Evolutionary conservation across 148 eudicot species (phyloP), one percentile per base, ranked within the genome.

Genomic region (Chenopodium formosanum): DNA sequence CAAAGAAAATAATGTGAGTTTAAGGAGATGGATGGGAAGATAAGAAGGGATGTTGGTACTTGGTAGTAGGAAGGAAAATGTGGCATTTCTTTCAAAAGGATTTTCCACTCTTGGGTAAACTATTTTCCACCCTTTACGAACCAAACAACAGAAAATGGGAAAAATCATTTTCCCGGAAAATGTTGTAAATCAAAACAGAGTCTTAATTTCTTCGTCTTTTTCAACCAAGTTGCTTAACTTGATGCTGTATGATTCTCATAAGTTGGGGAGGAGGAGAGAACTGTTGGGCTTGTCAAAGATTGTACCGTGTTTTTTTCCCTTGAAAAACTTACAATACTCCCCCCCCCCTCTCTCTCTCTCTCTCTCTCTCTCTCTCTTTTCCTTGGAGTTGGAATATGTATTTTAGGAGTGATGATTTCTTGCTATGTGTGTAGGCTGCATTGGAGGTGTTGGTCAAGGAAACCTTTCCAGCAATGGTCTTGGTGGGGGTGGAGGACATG

Each of bases 401-500:
- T 70, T 27, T 31, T 1, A 25, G 0, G 67, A 7, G 58, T 69
- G 23, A 48, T 72, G 11, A 27, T 66, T 17, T 47, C 67, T 69
- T 47, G 19, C 32, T 2, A 56, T 81, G 64, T 75, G 40, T 87
- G 84, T 89, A 94, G 98, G 98, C 73, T 94, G 97, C 86, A 82
- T 72, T 64, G 94, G 91, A 82, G 98, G 98, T 67, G 72, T 88
- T 71, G 98, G 98, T 80, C 91, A 79, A 76, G 98, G 97, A 84
- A 89, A 85, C 82, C 82, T 91, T 87, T 86, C 89, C 82, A 89
- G 90, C 89, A 90, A 84, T 86, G 97, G 97, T 73, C 88, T 88
- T 67, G 91, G 95, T 69, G 92, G 98, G 78, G 98, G 98, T 82
- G 98, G 95, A 32, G 98, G 98, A 80, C 95, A 94, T 89, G 98